These are phyloP conservation scores for Fraxinus sp. DNA, from an alignment of 305 asterid genomes.

Conservation along the genomic window DNA sequence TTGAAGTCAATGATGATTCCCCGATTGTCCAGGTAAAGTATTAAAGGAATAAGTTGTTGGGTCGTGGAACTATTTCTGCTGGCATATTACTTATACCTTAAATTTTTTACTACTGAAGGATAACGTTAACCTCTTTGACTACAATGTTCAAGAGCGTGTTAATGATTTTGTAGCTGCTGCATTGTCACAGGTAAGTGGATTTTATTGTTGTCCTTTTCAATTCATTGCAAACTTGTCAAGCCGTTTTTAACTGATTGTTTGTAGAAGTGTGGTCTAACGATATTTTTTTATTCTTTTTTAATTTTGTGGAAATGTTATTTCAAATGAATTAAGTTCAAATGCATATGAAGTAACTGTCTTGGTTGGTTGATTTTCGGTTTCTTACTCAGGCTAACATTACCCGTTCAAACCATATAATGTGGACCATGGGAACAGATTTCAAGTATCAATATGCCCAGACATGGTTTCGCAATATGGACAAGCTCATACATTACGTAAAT, in stretches of 20 bases:
- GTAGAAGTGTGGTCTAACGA: neutral
- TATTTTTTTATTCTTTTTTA: neutral
- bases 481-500: slow-evolving; percentile 93
- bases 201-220: neutral
- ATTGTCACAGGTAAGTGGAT: slow-evolving; percentile 51
- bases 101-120: slow-evolving; percentile 52
- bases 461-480: slow-evolving; percentile 93
- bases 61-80: slow-evolving; percentile 21
- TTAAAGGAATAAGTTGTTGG: neutral
- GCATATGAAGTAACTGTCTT: slow-evolving; percentile 3
- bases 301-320: neutral
- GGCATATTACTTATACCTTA: slow-evolving; percentile 26
- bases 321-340: slow-evolving; percentile 6
- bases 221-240: slow-evolving; percentile 1
- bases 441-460: slow-evolving; percentile 82
- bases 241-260: neutral
- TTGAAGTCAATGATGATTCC: slow-evolving; percentile 76
- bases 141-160: slow-evolving; percentile 96
- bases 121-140: slow-evolving; percentile 70
- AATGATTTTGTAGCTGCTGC: slow-evolving; percentile 94
- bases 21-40: slow-evolving; percentile 75
- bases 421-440: slow-evolving; percentile 99
- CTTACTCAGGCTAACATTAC: slow-evolving; percentile 78
- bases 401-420: slow-evolving; percentile 90
- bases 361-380: slow-evolving; percentile 14